Conservation (phyloP, 306 rosid genomes). For the Vigna hirtella region DNA sequence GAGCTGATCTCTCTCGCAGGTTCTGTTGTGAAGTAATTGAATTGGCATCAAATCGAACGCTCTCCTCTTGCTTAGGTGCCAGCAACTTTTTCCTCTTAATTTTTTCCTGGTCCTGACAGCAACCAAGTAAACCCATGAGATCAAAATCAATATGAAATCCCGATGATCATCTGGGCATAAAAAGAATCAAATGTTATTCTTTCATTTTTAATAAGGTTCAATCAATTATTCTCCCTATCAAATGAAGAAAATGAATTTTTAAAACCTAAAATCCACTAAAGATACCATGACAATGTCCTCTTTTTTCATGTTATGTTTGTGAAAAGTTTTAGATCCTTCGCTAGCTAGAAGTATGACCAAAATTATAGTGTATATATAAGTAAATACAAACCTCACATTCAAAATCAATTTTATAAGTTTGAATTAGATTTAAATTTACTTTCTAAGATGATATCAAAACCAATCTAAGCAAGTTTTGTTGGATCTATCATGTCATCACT, state of each 20-base stretch:
- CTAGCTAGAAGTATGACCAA: too few relatives aligned
- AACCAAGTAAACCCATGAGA: constrained; percentile 37
- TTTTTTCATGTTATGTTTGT: constrained; percentile 9
- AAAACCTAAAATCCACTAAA: constrained; percentile 15
- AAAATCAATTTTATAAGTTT: too few relatives aligned
- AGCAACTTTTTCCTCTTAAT: constrained; percentile 78
- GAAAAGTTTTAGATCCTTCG: too few relatives aligned
- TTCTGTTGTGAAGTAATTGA: constrained; percentile 63
- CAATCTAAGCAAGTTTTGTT: too few relatives aligned
- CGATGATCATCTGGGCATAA: constrained; percentile 21
- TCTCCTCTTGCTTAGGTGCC: constrained; percentile 68
- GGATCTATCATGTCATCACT: too few relatives aligned
- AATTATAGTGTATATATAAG: too few relatives aligned
- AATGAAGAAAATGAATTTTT: constrained; percentile 1
- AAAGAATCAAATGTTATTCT: constrained; percentile 9
- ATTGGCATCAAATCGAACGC: constrained; percentile 56
- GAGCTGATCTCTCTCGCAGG: constrained; percentile 59
- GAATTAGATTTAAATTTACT: too few relatives aligned
- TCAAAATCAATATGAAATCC: constrained; percentile 24
- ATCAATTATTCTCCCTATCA: neutral
- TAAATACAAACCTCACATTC: too few relatives aligned
- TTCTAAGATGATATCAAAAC: too few relatives aligned
- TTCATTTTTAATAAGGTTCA: constrained; percentile 25
- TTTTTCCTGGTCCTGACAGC: constrained; percentile 74
- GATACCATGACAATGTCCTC: constrained; percentile 20